phyloP scores from a whole-genome alignment of 495 filamentous ascomycete species.

The Corynascus novoguineensis region DNA sequence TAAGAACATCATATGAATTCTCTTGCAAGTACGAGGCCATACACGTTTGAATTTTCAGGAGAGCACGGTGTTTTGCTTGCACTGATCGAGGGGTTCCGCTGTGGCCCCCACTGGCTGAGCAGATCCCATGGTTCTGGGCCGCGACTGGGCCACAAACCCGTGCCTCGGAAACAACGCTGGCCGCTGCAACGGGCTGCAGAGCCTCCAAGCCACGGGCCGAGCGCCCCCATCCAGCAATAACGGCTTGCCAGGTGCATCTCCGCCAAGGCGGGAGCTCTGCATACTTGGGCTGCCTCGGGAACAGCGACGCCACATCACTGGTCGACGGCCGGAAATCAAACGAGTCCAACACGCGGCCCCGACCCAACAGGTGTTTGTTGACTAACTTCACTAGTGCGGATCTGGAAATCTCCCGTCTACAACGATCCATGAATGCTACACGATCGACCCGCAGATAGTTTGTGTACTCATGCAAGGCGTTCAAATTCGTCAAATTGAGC shows the following conservation, averaged over 20 bases:
- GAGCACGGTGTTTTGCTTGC: too few species aligned
- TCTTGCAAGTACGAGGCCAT: neutral
- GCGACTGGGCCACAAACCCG: neutral
- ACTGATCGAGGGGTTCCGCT: neutral
- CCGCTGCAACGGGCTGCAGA: constrained; percentile 5
- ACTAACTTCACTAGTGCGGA: too few species aligned
- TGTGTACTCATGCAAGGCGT: neutral
- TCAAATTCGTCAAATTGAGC: constrained; percentile 2
- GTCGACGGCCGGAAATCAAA: neutral
- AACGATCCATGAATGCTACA: neutral
- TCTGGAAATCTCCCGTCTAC: neutral
- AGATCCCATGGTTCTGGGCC: neutral
- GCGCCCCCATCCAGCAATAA: neutral
- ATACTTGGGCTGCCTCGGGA: neutral
- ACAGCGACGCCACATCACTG: neutral
- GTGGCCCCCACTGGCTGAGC: neutral
- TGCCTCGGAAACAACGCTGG: neutral
- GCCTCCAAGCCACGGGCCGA: constrained; percentile 8
- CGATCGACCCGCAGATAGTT: neutral
- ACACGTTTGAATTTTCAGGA: neutral
- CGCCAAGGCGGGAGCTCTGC: neutral
- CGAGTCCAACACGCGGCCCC: neutral
- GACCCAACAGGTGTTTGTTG: too few species aligned
- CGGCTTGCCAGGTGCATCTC: constrained; percentile 1
- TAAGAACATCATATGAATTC: neutral